Percentiles rank a stretch among this genome's conserved stretches.
Evolutionary conservation across 805 yeast genomes (phyloP).

Genomic region (Candida anglica): DNA sequence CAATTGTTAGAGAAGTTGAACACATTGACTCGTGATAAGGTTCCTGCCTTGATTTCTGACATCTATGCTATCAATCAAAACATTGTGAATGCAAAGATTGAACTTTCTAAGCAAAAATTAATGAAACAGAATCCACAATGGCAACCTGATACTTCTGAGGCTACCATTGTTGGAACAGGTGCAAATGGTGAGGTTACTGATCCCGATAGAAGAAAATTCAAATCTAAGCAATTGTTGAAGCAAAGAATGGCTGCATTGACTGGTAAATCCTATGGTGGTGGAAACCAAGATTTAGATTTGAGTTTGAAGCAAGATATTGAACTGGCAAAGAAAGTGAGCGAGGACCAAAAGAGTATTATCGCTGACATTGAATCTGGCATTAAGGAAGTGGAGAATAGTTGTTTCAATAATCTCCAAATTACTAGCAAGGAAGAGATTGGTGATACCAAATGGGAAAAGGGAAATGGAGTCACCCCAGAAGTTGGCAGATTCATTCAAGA

Average conservation of each 20-base stretch:
- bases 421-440: slow-evolving; percentile 44
- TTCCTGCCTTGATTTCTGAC: slow-evolving; percentile 65
- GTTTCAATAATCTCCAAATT: slow-evolving; percentile 39
- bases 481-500: slow-evolving; percentile 61
- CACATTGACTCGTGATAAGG: slow-evolving; percentile 56
- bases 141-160: slow-evolving; percentile 29
- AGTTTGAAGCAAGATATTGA: slow-evolving; percentile 50
- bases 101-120: slow-evolving; percentile 52
- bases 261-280: slow-evolving; percentile 50
- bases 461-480: slow-evolving; percentile 64
- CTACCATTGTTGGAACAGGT: slow-evolving; percentile 70
- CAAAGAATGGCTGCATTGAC: slow-evolving; percentile 93
- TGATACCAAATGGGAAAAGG: slow-evolving; percentile 74
- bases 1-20: slow-evolving; percentile 56
- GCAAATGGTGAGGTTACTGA: slow-evolving; percentile 85
- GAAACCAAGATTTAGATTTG: slow-evolving; percentile 50
- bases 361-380: slow-evolving; percentile 72
- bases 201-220: slow-evolving; percentile 74
- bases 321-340: slow-evolving; percentile 49
- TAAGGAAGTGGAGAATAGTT: slow-evolving; percentile 53
- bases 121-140: slow-evolving; percentile 66
- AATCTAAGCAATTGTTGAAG: slow-evolving; percentile 70
- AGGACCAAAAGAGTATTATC: slow-evolving; percentile 55
- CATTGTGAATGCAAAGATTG: slow-evolving; percentile 63
- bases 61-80: slow-evolving; percentile 64